A percentile compares a stretch with the other conserved stretches of the same genome.
Conservation (phyloP, 2,329 filamentous ascomycete genomes). For the Didymellaceae sp. region DNA sequence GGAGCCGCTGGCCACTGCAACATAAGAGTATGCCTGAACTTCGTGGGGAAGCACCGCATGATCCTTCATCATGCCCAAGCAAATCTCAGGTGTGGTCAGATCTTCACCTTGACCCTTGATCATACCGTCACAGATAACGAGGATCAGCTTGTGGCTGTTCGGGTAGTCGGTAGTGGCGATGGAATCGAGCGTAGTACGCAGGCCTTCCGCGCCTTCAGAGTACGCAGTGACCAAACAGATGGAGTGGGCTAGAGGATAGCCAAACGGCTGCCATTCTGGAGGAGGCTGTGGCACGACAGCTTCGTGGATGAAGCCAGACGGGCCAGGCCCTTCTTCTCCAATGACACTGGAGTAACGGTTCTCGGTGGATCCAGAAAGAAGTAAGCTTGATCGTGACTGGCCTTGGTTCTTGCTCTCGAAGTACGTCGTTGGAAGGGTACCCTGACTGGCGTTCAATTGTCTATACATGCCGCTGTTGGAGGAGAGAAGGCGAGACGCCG, state of each 20-base stretch:
- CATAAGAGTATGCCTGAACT: constrained; percentile 91
- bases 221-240: constrained; percentile 97
- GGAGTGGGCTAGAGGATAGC: constrained; percentile 89
- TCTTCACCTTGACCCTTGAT: constrained; percentile 95
- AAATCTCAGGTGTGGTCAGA: constrained; percentile 86
- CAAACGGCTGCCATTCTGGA: constrained; percentile 96
- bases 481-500: constrained; percentile 73
- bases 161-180: constrained; percentile 98
- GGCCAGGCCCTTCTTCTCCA: constrained; percentile 75
- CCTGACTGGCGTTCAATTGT: constrained; percentile 62
- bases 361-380: constrained; percentile 52
- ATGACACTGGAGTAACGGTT: constrained; percentile 60
- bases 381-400: constrained; percentile 52
- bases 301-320: constrained; percentile 95
- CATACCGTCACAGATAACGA: constrained; percentile 95
- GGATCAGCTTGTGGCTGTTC: constrained; percentile 97
- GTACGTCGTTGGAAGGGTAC: constrained; percentile 55
- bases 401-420: constrained; percentile 46
- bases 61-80: constrained; percentile 93
- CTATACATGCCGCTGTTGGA: constrained; percentile 73
- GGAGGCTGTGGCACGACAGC: constrained; percentile 95
- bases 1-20: constrained; percentile 91
- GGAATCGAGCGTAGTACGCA: constrained; percentile 93
- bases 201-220: constrained; percentile 90
- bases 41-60: constrained; percentile 79